Conservation (phyloP, 2,329 filamentous ascomycete genomes). For the Aspergillus ochraceoroseus region DNA sequence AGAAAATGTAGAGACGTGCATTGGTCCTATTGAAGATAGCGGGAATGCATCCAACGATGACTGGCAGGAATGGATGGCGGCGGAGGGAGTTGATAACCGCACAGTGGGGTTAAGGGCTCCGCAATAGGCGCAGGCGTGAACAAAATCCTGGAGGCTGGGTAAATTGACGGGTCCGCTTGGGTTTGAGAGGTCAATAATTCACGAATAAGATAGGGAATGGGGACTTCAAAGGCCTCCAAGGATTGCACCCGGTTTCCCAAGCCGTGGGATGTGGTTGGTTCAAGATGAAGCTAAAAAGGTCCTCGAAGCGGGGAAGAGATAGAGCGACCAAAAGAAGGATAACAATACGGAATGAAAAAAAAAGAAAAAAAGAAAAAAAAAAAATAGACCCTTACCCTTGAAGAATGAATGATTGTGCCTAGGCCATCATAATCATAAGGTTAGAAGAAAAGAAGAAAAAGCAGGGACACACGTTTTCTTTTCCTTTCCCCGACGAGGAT, state of each 20-base stretch:
- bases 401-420: constrained; percentile 4
- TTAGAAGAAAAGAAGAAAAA: constrained; percentile 9
- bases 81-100: constrained; percentile 23
- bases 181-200: constrained; percentile 15
- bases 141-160: constrained; percentile 25
- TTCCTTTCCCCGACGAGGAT: constrained; percentile 2
- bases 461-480: constrained; percentile 3
- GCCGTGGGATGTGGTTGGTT: constrained; percentile 8
- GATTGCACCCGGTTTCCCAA: background rate
- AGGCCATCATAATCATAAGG: constrained; percentile 6
- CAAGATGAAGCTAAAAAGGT: background rate
- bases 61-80: constrained; percentile 22
- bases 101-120: constrained; percentile 22
- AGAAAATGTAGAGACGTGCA: constrained; percentile 16
- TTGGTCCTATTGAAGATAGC: constrained; percentile 25
- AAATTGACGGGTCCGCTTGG: constrained; percentile 13
- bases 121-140: constrained; percentile 22
- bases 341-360: constrained; percentile 1
- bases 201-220: constrained; percentile 15
- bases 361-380: background rate
- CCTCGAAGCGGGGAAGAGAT: constrained; percentile 5
- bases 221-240: background rate
- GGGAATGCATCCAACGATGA: constrained; percentile 21
- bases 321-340: no score
- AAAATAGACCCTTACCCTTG: background rate